Evolutionary conservation across 2,329 filamentous ascomycete species (phyloP).

Genomic region (Fusarium verticillioides): DNA sequence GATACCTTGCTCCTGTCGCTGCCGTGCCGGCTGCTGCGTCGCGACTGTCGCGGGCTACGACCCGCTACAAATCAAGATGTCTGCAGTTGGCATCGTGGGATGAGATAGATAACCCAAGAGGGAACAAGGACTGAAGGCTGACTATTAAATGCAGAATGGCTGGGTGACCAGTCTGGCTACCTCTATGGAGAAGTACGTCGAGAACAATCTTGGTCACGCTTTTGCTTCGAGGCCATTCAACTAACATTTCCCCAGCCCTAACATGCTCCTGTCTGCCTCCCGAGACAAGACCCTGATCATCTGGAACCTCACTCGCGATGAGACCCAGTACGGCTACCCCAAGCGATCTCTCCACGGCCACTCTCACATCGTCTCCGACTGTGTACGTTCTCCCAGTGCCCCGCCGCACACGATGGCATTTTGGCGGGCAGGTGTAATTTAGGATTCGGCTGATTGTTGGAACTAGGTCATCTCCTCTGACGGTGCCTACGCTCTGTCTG

Average conservation of each 20-base stretch:
- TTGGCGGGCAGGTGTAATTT: slow-evolving; percentile 20
- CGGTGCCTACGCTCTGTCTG: slow-evolving; percentile 97
- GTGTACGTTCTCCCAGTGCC: slow-evolving; percentile 73
- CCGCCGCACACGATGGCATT: slow-evolving; percentile 14
- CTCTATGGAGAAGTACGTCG: slow-evolving; percentile 94
- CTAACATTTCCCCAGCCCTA: slow-evolving; percentile 71
- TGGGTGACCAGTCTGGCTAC: slow-evolving; percentile 99
- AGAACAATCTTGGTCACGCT: slow-evolving; percentile 5
- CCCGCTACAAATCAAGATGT: slow-evolving; percentile 25
- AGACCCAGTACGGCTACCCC: slow-evolving; percentile 97
- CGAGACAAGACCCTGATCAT: slow-evolving; percentile 99
- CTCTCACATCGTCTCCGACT: slow-evolving; percentile 99
- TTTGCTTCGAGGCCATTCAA: slow-evolving; percentile 10
- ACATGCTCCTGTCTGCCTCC: slow-evolving; percentile 98
- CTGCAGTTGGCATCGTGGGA: slow-evolving; percentile 18
- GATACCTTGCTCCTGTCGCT: slow-evolving; percentile 25
- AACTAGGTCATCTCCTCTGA: slow-evolving; percentile 96
- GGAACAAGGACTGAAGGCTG: slow-evolving; percentile 39
- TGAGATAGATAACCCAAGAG: slow-evolving; percentile 7
- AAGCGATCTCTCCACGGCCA: slow-evolving; percentile 99
- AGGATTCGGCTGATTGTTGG: slow-evolving; percentile 41
- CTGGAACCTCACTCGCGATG: slow-evolving; percentile 99
- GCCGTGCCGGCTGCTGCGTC: slow-evolving; percentile 34
- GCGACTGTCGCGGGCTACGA: slow-evolving; percentile 28
- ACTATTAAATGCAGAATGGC: slow-evolving; percentile 72